Conservation (phyloP, 495 filamentous ascomycete genomes). For the Aspergillus bridgeri region DNA sequence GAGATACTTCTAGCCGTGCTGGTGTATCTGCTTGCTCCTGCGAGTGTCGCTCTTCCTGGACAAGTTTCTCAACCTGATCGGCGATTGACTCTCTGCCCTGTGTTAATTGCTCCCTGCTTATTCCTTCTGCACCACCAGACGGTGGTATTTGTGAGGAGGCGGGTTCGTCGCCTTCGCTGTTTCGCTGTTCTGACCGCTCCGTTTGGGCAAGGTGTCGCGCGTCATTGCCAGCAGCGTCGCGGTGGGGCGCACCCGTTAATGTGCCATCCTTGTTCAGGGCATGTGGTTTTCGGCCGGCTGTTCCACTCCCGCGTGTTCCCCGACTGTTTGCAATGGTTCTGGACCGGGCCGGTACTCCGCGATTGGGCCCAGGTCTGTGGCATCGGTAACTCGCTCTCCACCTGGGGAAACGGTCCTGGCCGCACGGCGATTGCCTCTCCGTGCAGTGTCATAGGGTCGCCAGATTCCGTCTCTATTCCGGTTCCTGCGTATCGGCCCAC, state of each 20-base stretch:
- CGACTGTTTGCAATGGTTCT: background rate
- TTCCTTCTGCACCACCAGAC: background rate
- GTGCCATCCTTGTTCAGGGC: background rate
- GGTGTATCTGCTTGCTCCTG: slow-evolving; percentile 1
- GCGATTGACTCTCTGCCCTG: background rate
- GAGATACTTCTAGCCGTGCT: background rate
- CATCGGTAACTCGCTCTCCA: background rate
- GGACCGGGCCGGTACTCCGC: slow-evolving; percentile 1
- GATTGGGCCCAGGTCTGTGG: background rate
- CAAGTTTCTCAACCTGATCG: background rate
- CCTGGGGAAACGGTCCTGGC: background rate
- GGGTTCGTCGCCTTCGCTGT: background rate
- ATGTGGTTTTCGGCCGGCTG: background rate
- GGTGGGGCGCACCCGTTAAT: background rate
- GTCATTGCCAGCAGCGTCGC: no score
- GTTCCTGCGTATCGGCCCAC: slow-evolving; percentile 1
- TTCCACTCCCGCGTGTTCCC: background rate
- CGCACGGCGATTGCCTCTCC: slow-evolving; percentile 4
- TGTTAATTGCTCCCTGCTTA: background rate
- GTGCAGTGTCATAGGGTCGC: slow-evolving; percentile 1
- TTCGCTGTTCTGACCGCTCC: no score
- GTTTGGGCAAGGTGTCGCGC: no score
- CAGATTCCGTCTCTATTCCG: slow-evolving; percentile 1
- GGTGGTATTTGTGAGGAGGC: background rate
- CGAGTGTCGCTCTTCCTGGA: background rate